A percentile compares a stretch with the other conserved stretches of the same genome.
phyloP scores from a whole-genome alignment of 2,329 filamentous ascomycete genomes.

The Plectosphaerella sp. region DNA sequence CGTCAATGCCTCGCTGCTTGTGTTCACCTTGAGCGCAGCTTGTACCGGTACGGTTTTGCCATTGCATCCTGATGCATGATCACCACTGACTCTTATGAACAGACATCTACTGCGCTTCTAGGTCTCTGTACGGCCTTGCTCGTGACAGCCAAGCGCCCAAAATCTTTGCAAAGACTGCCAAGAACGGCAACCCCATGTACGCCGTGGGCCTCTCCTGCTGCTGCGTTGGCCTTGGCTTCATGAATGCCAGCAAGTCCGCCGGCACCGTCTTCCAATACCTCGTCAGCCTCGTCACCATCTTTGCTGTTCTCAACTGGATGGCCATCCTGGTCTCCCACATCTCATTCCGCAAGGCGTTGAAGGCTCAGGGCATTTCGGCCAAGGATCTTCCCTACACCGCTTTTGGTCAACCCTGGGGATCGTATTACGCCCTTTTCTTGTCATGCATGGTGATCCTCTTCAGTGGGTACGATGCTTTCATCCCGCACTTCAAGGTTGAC shows the following conservation, averaged over 20 bases:
- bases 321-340: slow-evolving; percentile 47
- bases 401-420: slow-evolving; percentile 31
- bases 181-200: slow-evolving; percentile 67
- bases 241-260: slow-evolving; percentile 63
- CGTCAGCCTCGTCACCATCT: slow-evolving; percentile 64
- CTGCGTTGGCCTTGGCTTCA: slow-evolving; percentile 67
- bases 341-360: slow-evolving; percentile 29
- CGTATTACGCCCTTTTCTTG: slow-evolving; percentile 27
- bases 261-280: slow-evolving; percentile 71
- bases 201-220: slow-evolving; percentile 62
- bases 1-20: slow-evolving; percentile 17
- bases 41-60: not conserved
- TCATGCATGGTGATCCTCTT: slow-evolving; percentile 53
- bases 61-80: not conserved
- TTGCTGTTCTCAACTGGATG: slow-evolving; percentile 69
- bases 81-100: not conserved
- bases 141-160: slow-evolving; percentile 63
- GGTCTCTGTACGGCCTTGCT: slow-evolving; percentile 64
- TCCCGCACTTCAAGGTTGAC: slow-evolving; percentile 57
- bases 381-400: slow-evolving; percentile 31
- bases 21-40: slow-evolving; percentile 9
- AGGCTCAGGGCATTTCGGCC: slow-evolving; percentile 28
- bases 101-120: slow-evolving; percentile 58
- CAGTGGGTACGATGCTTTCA: slow-evolving; percentile 59
- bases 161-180: slow-evolving; percentile 57